A percentile compares a stretch with the other conserved stretches of the same genome.
Conservation (phyloP, 202 grass and related monocot genomes). For the Elaeis oleifera region DNA sequence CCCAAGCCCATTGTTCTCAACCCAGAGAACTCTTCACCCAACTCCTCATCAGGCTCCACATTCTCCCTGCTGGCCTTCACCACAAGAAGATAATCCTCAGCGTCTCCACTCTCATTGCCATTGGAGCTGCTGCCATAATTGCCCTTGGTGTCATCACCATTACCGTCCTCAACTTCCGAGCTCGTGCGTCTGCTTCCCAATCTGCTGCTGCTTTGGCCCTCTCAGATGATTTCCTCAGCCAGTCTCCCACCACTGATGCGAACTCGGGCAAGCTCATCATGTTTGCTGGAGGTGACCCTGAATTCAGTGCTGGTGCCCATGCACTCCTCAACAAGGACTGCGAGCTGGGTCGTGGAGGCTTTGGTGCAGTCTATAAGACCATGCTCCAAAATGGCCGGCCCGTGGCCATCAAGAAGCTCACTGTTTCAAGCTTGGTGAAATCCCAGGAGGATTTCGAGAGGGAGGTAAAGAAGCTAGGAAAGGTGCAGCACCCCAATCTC, state of each 20-base stretch:
- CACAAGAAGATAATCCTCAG: slow-evolving; percentile 98
- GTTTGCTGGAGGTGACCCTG: slow-evolving; percentile 83
- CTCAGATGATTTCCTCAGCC: slow-evolving; percentile 82
- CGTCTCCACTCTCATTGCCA: slow-evolving; percentile 88
- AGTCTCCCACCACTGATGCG: slow-evolving; percentile 78
- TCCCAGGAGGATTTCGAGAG: slow-evolving; percentile 97
- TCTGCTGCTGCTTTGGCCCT: slow-evolving; percentile 49
- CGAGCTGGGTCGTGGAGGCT: slow-evolving; percentile 92
- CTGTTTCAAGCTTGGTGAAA: slow-evolving; percentile 96
- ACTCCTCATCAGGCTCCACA: slow-evolving; percentile 30
- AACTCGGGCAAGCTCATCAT: slow-evolving; percentile 86
- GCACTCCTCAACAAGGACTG: slow-evolving; percentile 96
- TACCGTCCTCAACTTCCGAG: slow-evolving; percentile 76
- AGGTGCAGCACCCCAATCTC: slow-evolving; percentile 76
- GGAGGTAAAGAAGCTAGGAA: slow-evolving; percentile 82
- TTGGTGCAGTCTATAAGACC: slow-evolving; percentile 88
- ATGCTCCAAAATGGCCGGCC: slow-evolving; percentile 69
- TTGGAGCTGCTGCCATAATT: slow-evolving; percentile 83
- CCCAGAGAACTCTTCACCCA: slow-evolving; percentile 46
- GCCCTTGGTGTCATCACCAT: slow-evolving; percentile 79
- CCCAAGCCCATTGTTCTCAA: slow-evolving; percentile 97
- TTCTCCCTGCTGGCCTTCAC: slow-evolving; percentile 27
- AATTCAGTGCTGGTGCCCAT: slow-evolving; percentile 86
- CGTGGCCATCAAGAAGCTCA: slow-evolving; percentile 96
- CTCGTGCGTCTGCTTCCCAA: slow-evolving; percentile 33